Evolutionary conservation across 345 rosid genomes (phyloP), one percentile per base, ranked within the genome.

Genomic region (Camelina laxa): DNA sequence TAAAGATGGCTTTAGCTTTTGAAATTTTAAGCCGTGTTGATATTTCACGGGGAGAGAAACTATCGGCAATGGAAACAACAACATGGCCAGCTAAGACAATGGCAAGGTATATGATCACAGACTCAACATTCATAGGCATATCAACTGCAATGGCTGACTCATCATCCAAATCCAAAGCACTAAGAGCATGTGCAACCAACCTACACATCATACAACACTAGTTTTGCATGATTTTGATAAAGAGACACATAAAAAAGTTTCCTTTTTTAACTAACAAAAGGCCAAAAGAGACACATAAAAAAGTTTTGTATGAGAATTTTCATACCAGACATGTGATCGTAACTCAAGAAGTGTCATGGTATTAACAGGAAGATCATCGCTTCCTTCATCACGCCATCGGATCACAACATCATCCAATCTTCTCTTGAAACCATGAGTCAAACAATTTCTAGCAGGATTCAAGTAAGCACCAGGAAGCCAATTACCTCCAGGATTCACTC

Each of bases 21-120:
- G 99, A 90, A 75, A 95, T 88, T 82, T 70, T 86, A 71, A 95
- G 97, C 81, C 99, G 85, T 9, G 90, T 87, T 67, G 97, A 84
- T 81, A 95, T 92, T 79, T 95, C 99, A 67, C 41, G 36, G 1
- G 97, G 71, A 60, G 97, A 93, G 77, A 95, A 95, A 80, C 97
- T 95, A 79, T 95, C 99, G 15, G 99, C 99, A 65, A 95, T 92
- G 5, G 99, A 95, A 35, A 95, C 99, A 84, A 95, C 96, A 4
- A 85, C 79, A 75, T 85, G 84, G 67, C 99, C 97, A 15, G 97
- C 85, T 77, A 95, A 82, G 69, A 92, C 88, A 79, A 92, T 85
- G 30, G 99, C 99, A 41, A 95, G 86, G 85, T 92, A 95, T 74
- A 92, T 87, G 81, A 92, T 65, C 78, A 95, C 97, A 67, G 97